These are phyloP conservation scores for Ganoderma resinaceum DNA, from an alignment of 1,284 basidiomycete genomes.

Conservation along the genomic window DNA sequence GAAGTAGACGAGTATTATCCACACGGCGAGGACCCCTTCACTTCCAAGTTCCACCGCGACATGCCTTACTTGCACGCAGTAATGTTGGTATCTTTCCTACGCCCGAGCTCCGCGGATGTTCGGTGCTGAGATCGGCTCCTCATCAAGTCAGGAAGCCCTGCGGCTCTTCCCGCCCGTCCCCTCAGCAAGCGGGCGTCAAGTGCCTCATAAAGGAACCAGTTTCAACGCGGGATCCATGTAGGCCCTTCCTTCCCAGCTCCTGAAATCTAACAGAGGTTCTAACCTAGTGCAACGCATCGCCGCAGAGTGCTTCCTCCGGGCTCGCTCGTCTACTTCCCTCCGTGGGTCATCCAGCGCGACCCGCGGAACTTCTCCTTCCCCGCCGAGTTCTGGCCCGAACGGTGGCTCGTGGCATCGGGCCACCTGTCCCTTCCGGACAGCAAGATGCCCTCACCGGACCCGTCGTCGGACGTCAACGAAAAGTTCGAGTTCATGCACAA, in stretches of 20 bases:
- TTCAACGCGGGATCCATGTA: conserved; percentile 37
- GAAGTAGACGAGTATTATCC: conserved; percentile 41
- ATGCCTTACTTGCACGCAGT: conserved; percentile 43
- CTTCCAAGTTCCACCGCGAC: conserved; percentile 32
- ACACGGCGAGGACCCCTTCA: conserved; percentile 34
- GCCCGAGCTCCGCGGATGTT: background rate
- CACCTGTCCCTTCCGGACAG: background rate
- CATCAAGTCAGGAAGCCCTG: conserved; percentile 60
- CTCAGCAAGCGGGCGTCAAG: conserved; percentile 56
- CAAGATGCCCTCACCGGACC: background rate
- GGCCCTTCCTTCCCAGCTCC: conserved; percentile 13
- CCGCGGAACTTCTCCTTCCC: conserved; percentile 41
- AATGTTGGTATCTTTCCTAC: conserved; percentile 34
- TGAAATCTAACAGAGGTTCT: too few species aligned
- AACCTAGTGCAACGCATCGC: background rate
- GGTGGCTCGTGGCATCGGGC: conserved; percentile 37
- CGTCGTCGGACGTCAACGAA: background rate
- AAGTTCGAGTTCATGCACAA: conserved; percentile 31
- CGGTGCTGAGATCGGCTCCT: conserved; percentile 8
- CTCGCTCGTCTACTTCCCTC: conserved; percentile 34
- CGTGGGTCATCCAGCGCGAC: conserved; percentile 41
- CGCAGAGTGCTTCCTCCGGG: conserved; percentile 38
- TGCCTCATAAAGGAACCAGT: conserved; percentile 31
- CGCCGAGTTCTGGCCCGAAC: conserved; percentile 40
- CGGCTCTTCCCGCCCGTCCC: conserved; percentile 62